phyloP scores from a whole-genome alignment of 177 flowering plant genomes.

The Vitis hybrid region DNA sequence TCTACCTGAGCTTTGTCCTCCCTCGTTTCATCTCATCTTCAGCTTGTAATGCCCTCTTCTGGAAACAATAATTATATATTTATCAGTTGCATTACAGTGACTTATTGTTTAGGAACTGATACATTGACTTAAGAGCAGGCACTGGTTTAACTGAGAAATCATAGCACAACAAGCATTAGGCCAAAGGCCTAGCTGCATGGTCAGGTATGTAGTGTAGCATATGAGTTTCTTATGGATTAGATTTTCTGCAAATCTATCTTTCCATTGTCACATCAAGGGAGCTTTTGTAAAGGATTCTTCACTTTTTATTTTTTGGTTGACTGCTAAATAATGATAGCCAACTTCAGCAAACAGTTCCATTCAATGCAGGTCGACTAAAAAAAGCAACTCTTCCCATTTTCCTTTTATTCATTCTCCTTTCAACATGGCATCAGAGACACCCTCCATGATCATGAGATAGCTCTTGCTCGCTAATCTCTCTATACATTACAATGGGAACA shows the following conservation, averaged over 20 bases:
- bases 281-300: not conserved
- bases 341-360: not conserved
- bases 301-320: not conserved
- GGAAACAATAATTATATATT: conserved; percentile 11
- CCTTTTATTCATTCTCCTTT: too few species aligned
- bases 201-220: not conserved
- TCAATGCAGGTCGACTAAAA: too few species aligned
- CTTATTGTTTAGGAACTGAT: not conserved
- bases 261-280: not conserved
- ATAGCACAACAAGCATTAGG: not conserved
- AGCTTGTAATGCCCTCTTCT: conserved; percentile 63
- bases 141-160: not conserved
- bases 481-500: too few species aligned
- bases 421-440: too few species aligned
- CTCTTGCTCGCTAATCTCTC: too few species aligned
- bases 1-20: conserved; percentile 80
- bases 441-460: too few species aligned
- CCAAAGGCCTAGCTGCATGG: not conserved
- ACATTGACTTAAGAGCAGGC: not conserved
- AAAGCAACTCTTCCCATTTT: too few species aligned
- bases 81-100: not conserved
- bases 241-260: not conserved
- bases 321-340: not conserved
- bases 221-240: not conserved
- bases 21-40: conserved; percentile 82